A percentile compares a stretch with the other conserved stretches of the same genome.
Evolutionary conservation across 495 filamentous ascomycete genomes (phyloP).

Genomic region (Pseudevernia furfuracea): DNA sequence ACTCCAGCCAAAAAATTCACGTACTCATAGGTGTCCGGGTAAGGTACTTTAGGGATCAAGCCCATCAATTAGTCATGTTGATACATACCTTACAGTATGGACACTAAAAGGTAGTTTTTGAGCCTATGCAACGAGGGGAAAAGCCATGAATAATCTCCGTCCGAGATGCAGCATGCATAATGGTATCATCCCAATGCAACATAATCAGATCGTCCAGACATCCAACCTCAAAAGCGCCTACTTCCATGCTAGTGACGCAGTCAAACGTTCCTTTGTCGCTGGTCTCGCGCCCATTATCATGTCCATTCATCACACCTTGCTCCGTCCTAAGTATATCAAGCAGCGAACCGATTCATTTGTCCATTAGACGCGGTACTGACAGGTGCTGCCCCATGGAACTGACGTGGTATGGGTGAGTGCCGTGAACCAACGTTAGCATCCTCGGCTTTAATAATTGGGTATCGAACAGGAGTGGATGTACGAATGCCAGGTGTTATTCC

Average conservation of each 20-base stretch:
- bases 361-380: slow-evolving; percentile 13
- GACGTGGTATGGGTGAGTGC: slow-evolving; percentile 22
- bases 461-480: slow-evolving; percentile 20
- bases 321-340: not conserved
- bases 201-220: not conserved
- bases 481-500: slow-evolving; percentile 9
- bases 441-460: slow-evolving; percentile 22
- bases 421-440: slow-evolving; percentile 14
- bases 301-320: not conserved
- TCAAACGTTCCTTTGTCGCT: not conserved
- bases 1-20: too few relatives aligned
- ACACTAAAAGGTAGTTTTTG: not conserved
- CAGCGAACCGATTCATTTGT: slow-evolving; percentile 6
- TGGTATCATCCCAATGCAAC: slow-evolving; percentile 5
- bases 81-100: not conserved
- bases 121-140: not conserved
- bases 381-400: slow-evolving; percentile 35
- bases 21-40: too few relatives aligned
- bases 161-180: not conserved
- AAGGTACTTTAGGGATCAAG: not conserved
- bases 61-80: not conserved
- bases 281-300: not conserved
- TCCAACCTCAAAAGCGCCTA: not conserved
- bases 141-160: not conserved
- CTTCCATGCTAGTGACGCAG: not conserved